Base-by-base conservation (phyloP, 345 rosid genomes). In the Orychophragmus violaceus region DNA sequence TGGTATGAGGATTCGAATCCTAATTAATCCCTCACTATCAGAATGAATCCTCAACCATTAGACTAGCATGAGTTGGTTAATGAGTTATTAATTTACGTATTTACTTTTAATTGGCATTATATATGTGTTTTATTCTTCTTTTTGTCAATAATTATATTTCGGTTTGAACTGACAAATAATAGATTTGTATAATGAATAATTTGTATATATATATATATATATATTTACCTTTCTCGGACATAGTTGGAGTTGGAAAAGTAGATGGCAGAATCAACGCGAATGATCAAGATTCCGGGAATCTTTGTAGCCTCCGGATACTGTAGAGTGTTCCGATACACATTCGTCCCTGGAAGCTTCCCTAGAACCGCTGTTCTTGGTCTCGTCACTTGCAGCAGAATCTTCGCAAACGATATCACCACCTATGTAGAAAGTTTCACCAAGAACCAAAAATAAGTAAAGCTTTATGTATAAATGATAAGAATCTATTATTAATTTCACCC, bases 221-320 rank as follows among this genome's bases (percentile, higher is more conserved):
- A 21, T 42, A 45, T 42, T 8, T 62, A 87, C 97, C 97, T 86
- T 66, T 91, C 96, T 41, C 76, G 87, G 19, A 85, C 56, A 54
- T 91, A 89, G 66, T 89, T 88, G 72, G 98, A 85, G 73, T 91
- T 91, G 23, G 96, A 87, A 74, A 91, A 91, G 73, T 91, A 87
- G 22, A 91, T 81, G 21, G 98, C 94, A 1, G 98, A 87, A 61
- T 91, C 98, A 75, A 91, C 84, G 71, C 98, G 82, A 24, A 91
- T 84, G 18, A 88, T 87, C 74, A 87, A 18, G 58, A 88, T 70
- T 49, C 96, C 97, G 0, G 91, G 79, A 60, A 85, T 79, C 69
- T 84, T 80, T 0, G 75, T 28, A 21, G 97, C 96, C 13, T 82
- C 86, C 0, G 94, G 96, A 60, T 88, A 91, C 60, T 87, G 97